Conservation (phyloP, 202 grass and related monocot genomes). For the Carex arenaria region DNA sequence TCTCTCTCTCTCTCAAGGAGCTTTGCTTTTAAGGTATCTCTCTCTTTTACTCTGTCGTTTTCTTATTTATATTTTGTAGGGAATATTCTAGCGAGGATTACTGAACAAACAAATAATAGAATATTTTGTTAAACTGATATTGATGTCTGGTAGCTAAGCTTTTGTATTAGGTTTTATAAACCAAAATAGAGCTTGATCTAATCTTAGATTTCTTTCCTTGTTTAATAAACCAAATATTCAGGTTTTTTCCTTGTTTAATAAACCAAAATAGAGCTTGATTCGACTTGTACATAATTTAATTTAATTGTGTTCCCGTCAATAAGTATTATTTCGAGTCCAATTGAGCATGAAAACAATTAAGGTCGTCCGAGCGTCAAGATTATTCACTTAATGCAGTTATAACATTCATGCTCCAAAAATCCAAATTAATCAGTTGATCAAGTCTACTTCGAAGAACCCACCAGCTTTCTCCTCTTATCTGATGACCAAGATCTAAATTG, state of each 20-base stretch:
- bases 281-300: too few relatives aligned
- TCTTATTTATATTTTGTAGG: background rate
- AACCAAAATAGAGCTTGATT: too few relatives aligned
- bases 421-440: too few relatives aligned
- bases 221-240: background rate
- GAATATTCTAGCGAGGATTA: background rate
- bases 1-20: background rate
- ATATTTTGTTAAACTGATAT: background rate
- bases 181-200: constrained; percentile 1
- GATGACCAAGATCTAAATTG: too few relatives aligned
- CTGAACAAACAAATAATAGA: background rate
- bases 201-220: background rate
- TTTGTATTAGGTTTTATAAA: background rate
- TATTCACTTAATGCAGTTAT: too few relatives aligned
- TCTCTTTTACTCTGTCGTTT: background rate
- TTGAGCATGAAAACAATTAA: too few relatives aligned
- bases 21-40: background rate
- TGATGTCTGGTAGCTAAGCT: background rate
- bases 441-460: too few relatives aligned
- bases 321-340: too few relatives aligned
- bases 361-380: too few relatives aligned
- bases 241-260: background rate
- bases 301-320: too few relatives aligned
- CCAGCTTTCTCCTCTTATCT: too few relatives aligned
- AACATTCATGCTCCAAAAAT: too few relatives aligned